phyloP scores from a whole-genome alignment of 352 stramenopile species.

The Pythium guiyangense region DNA sequence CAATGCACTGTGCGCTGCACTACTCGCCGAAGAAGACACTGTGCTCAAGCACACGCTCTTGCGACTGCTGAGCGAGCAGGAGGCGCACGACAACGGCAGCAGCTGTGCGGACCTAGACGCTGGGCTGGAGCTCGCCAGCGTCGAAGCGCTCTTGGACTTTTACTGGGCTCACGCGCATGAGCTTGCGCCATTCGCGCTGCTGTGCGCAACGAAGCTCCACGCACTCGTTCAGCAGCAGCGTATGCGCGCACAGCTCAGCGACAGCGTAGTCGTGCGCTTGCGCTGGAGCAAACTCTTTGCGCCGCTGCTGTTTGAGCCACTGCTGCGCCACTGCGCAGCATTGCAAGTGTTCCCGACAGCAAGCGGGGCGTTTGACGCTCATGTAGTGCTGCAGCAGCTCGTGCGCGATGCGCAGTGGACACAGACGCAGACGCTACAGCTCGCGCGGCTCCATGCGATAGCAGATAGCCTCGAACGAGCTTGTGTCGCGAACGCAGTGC shows the following conservation, averaged over 20 bases:
- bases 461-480: background rate
- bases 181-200: constrained; percentile 24
- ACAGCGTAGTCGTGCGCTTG: constrained; percentile 27
- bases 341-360: constrained; percentile 20
- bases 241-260: constrained; percentile 8
- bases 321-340: constrained; percentile 23
- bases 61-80: constrained; percentile 16
- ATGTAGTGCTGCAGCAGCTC: constrained; percentile 1
- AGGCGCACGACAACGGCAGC: background rate
- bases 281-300: constrained; percentile 37
- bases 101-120: background rate
- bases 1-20: constrained; percentile 26
- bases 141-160: constrained; percentile 36
- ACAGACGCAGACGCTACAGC: background rate
- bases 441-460: background rate
- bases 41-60: constrained; percentile 24
- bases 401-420: background rate
- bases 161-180: constrained; percentile 29
- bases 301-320: constrained; percentile 35
- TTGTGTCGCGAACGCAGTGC: background rate
- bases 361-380: background rate
- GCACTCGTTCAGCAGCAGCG: constrained; percentile 13
- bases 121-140: constrained; percentile 6
- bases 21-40: constrained; percentile 22
- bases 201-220: constrained; percentile 44